Evolutionary conservation across 495 filamentous ascomycete species (phyloP), one percentile per base, ranked within the genome.

Genomic region (Penicillium coprophilum): DNA sequence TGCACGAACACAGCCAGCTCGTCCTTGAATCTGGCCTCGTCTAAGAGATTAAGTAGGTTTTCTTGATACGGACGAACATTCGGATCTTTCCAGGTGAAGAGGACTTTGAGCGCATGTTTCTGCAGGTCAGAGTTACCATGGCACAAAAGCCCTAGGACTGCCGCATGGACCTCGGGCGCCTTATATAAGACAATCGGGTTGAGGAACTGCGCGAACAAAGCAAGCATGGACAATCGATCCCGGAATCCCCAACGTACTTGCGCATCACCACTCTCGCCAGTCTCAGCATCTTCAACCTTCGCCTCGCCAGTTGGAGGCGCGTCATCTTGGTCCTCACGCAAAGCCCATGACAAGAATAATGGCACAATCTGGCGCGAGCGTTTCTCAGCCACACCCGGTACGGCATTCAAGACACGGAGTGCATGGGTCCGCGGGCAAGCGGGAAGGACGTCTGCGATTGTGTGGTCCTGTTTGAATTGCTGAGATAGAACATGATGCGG

Each of bases 81-180:
- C 3, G 87, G 76, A 34, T 82, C 78, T 67, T 96, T 97, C 93
- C 94, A 97, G 0, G 91, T 84, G 43, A 94, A 80, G 20, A 99
- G 82, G 28, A 88, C 90, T 63, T 90, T 92, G 32, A 99, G 80
- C 4, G 90, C 84, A 57, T 82, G 79, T 54, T 89, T 91, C 61
- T 99, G 94, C 15, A 96, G 80, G 55, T 96, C 92, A 24, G 87
- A 80, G 67, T 97, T 92, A 51, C 92, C 95, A 61, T 95, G 92
- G 19, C 84, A 82, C 30, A 97, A 74, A 32, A 96, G 80, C 38
- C 80, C 76, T 10, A 94, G 74, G 9, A 97, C 73, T 20, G 85
- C 84, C 3, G 81, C 72, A 61, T 91, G 89, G 4, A 96, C 94
- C 41, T 90, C 86, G 8, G 81, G 72, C 7, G 87, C 85, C 68